Evolutionary conservation across 2,329 filamentous ascomycete genomes (phyloP), one percentile per base, ranked within the genome.

Genomic region (Colletotrichum liaoningense): DNA sequence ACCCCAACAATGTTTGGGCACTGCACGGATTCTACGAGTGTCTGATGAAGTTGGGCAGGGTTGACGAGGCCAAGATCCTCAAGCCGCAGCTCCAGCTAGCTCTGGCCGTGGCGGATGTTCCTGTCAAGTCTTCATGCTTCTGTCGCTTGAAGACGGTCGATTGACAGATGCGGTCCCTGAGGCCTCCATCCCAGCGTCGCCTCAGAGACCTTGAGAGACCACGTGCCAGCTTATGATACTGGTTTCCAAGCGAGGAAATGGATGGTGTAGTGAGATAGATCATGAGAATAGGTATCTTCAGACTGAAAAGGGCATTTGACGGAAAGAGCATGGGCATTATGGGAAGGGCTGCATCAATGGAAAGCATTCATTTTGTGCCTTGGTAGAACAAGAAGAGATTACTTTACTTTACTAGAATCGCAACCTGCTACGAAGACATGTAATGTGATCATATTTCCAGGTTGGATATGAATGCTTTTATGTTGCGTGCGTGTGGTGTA

Each of bases 1-100:
- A 95, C 80, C 91, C 89, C 7, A 92, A 92, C 62, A 95, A 95
- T 75, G 90, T 95, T 0, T 95, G 93, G 93, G 88, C 92, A 5
- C 80, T 95, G 74, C 92, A 94, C 76, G 93, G 93, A 0, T 93
- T 91, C 75, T 88, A 94, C 75, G 93, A 95, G 81, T 94, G 93
- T 78, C 79, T 95, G 62, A 75, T 86, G 4, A 88, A 84, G 73
- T 79, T 93, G 16, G 90, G 88, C 0, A 82, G 86, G n/a, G 59
- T 6, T 1, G 78, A 76, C 0, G 86, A 87, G 70, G 86, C 86
- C 2, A 74, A 76, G 14, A 78, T 80, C 24, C 67, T 80, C 19
- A 77, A 79, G 69, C 78, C 85, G 74, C 86, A 89, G 79, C 78
- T 93, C 75, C 84, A 84, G 72, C 74, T 87, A 69, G 89, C 89